These are phyloP conservation scores for Ceratobasidium sp. DNA, from an alignment of 1,284 basidiomycete genomes.

Conservation along the genomic window DNA sequence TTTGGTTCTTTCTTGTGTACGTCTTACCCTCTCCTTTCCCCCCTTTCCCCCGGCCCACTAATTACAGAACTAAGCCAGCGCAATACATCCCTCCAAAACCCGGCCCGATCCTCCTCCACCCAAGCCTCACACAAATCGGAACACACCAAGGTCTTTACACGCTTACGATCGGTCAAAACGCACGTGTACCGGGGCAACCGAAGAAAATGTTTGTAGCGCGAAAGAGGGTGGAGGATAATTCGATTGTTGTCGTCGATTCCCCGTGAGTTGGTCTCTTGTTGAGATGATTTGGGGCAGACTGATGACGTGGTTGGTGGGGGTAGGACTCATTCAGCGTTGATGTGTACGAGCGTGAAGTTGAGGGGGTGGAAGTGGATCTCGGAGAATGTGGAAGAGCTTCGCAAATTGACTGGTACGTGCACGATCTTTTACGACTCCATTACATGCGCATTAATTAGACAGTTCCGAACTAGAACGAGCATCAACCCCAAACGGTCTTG, in stretches of 20 bases:
- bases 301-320: constrained; percentile 3
- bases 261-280: constrained; percentile 5
- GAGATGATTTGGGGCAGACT: not conserved
- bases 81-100: constrained; percentile 80
- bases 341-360: constrained; percentile 64
- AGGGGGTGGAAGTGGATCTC: constrained; percentile 82
- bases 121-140: constrained; percentile 65
- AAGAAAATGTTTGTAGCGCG: constrained; percentile 79
- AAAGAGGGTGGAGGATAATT: constrained; percentile 75
- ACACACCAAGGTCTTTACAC: constrained; percentile 85
- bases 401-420: not conserved
- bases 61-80: constrained; percentile 62
- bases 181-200: constrained; percentile 73
- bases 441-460: constrained; percentile 23
- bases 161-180: constrained; percentile 89
- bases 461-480: constrained; percentile 65
- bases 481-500: constrained; percentile 60
- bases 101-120: constrained; percentile 75
- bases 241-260: constrained; percentile 77
- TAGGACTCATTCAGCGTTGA: constrained; percentile 77
- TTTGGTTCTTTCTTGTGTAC: constrained; percentile 84
- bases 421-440: not conserved
- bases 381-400: constrained; percentile 58
- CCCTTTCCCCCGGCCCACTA: not conserved
- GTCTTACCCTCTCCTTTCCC: constrained; percentile 42